Percentiles rank a stretch among this genome's conserved stretches.
Conservation (phyloP, 345 rosid genomes). For the Pistacia vera region DNA sequence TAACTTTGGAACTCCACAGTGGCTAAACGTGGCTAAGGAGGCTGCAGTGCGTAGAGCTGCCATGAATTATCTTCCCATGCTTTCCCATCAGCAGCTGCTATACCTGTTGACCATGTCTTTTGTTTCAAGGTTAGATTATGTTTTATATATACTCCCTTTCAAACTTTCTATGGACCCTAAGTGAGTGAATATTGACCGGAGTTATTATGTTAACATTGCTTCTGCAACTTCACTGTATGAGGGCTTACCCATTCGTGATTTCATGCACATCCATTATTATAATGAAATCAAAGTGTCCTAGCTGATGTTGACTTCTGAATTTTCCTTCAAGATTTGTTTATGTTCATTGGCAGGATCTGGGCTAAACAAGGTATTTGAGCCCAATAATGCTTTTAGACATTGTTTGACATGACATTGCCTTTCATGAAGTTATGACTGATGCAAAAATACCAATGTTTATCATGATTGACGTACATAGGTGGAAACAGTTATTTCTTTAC, state of each 20-base stretch:
- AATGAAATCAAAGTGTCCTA: too few species aligned
- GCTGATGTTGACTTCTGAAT: neutral
- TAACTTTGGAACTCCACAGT: conserved; percentile 96
- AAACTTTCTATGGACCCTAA: neutral
- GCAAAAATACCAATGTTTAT: conserved; percentile 1
- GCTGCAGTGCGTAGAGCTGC: conserved; percentile 99
- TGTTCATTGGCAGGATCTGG: neutral
- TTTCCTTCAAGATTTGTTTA: neutral
- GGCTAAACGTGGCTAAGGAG: conserved; percentile 96
- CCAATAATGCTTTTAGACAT: neutral
- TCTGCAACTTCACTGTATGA: conserved; percentile 2
- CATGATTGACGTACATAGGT: neutral
- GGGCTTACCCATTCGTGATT: neutral
- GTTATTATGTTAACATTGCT: conserved; percentile 15
- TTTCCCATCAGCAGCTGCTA: conserved; percentile 95
- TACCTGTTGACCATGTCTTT: conserved; percentile 99
- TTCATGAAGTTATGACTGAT: conserved; percentile 9
- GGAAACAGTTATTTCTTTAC: conserved; percentile 1
- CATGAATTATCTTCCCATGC: conserved; percentile 99
- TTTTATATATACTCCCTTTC: conserved; percentile 8
- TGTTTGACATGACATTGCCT: neutral
- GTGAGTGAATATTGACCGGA: conserved; percentile 10
- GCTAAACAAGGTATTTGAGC: neutral
- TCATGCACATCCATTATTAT: neutral
- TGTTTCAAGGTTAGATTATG: conserved; percentile 69